Evolutionary conservation across 2,329 filamentous ascomycete genomes (phyloP).

Genomic region (Fusarium piperis): DNA sequence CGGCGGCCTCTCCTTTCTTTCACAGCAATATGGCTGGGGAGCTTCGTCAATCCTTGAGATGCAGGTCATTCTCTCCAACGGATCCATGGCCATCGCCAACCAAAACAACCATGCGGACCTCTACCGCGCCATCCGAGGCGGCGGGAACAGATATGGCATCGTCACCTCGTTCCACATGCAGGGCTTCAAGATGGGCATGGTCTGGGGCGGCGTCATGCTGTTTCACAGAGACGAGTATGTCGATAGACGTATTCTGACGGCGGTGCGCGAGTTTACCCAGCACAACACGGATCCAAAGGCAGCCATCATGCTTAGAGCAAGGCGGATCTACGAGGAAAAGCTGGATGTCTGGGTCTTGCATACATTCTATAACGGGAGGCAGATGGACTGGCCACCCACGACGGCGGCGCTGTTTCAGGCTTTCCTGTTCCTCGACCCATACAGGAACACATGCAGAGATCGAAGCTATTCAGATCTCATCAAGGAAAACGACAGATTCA

Average conservation of each 20-base stretch:
- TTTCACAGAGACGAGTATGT: conserved; percentile 47
- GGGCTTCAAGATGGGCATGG: conserved; percentile 51
- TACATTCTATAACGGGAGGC: conserved; percentile 69
- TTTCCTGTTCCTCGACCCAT: conserved; percentile 53
- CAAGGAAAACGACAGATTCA: conserved; percentile 35
- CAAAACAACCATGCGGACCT: conserved; percentile 56
- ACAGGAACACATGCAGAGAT: conserved; percentile 57
- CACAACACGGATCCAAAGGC: conserved; percentile 69
- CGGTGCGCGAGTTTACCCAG: conserved; percentile 64
- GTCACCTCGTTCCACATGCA: conserved; percentile 56
- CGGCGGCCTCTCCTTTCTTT: conserved; percentile 62
- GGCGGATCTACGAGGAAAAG: conserved; percentile 49
- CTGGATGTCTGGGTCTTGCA: conserved; percentile 67
- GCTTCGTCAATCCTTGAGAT: conserved; percentile 59
- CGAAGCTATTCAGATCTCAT: conserved; percentile 59
- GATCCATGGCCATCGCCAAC: conserved; percentile 58
- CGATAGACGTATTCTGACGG: conserved; percentile 52
- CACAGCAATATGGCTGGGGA: conserved; percentile 60
- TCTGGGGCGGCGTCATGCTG: conserved; percentile 56
- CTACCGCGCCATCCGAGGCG: conserved; percentile 63
- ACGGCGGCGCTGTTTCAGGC: conserved; percentile 58
- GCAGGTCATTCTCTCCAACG: conserved; percentile 63
- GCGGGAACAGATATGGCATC: conserved; percentile 66
- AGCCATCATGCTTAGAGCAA: conserved; percentile 66
- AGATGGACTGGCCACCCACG: conserved; percentile 54